A percentile compares a stretch with the other conserved stretches of the same genome.
phyloP scores from a whole-genome alignment of 2,329 filamentous ascomycete species.

The Colletotrichum magnum region DNA sequence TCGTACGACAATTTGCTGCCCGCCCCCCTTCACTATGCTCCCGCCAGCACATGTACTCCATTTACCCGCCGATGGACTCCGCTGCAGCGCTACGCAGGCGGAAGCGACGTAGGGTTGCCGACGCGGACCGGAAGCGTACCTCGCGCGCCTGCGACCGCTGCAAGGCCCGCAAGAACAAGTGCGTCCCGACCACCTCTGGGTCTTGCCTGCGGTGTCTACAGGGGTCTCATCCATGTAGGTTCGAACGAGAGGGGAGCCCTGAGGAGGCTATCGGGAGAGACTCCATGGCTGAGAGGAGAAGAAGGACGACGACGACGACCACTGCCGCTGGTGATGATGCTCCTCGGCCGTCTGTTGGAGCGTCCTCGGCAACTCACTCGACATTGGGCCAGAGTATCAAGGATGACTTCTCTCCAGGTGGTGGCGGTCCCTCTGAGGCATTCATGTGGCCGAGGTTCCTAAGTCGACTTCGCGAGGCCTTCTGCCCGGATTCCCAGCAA shows the following conservation, averaged over 20 bases:
- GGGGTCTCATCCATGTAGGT: conserved; percentile 44
- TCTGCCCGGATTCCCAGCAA: conserved; percentile 44
- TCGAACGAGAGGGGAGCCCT: conserved; percentile 32
- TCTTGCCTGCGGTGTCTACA: conserved; percentile 48
- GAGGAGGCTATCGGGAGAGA: background rate
- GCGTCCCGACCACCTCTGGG: conserved; percentile 47
- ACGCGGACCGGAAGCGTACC: conserved; percentile 52
- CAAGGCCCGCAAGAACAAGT: conserved; percentile 53
- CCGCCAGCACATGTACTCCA: background rate
- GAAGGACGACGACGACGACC: background rate
- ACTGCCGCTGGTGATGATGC: background rate
- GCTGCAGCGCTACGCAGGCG: conserved; percentile 17
- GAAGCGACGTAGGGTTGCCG: conserved; percentile 48
- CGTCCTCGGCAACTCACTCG: background rate
- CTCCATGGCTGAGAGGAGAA: conserved; percentile 25
- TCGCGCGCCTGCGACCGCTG: conserved; percentile 52
- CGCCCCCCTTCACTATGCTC: background rate
- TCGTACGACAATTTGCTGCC: background rate
- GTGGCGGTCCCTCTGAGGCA: conserved; percentile 38
- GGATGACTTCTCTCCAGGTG: conserved; percentile 34
- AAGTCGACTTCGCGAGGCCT: conserved; percentile 45
- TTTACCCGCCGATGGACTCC: conserved; percentile 23
- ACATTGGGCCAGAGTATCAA: conserved; percentile 3
- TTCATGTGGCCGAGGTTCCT: conserved; percentile 48
- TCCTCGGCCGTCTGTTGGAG: background rate